Percentiles rank a stretch among this genome's conserved stretches.
These are phyloP conservation scores for Fusarium anguioides DNA, from an alignment of 2,329 filamentous ascomycete genomes.

Conservation along the genomic window DNA sequence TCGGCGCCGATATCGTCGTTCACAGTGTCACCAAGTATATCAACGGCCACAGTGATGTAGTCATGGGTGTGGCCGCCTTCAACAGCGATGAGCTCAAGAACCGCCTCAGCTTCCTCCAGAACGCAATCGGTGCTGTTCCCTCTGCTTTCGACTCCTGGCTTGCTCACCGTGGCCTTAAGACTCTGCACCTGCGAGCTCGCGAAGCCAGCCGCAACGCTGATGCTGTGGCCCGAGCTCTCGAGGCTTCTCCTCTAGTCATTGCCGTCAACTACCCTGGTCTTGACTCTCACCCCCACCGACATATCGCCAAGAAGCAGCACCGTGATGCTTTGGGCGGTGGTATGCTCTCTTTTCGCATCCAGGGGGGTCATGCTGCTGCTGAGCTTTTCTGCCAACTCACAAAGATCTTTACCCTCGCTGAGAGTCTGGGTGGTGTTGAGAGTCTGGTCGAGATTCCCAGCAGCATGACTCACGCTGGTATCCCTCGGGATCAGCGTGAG, in stretches of 20 bases:
- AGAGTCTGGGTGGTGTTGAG: conserved; percentile 93
- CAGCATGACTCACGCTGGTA: conserved; percentile 97
- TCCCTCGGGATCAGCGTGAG: conserved; percentile 90
- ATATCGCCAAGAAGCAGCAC: conserved; percentile 90
- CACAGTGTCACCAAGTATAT: conserved; percentile 99
- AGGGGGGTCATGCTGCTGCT: conserved; percentile 85
- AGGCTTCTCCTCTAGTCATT: conserved; percentile 83
- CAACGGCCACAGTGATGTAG: conserved; percentile 95
- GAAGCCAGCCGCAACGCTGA: conserved; percentile 87
- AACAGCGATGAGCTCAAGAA: conserved; percentile 84
- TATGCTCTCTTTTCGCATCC: conserved; percentile 96
- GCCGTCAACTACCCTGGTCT: conserved; percentile 96
- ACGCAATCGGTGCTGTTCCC: conserved; percentile 95
- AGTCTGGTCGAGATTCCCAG: conserved; percentile 90
- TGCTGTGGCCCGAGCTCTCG: conserved; percentile 79
- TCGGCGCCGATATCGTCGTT: conserved; percentile 95
- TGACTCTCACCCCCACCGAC: conserved; percentile 85
- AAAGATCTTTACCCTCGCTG: conserved; percentile 90
- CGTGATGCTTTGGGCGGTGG: conserved; percentile 93
- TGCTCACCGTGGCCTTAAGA: conserved; percentile 96
- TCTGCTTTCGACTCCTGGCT: conserved; percentile 98
- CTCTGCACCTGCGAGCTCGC: conserved; percentile 89
- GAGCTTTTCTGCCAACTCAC: conserved; percentile 93
- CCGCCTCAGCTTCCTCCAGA: conserved; percentile 90
- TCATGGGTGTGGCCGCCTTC: conserved; percentile 97